phyloP scores from a whole-genome alignment of 805 yeast species.

The Phaffomyces opuntiae region DNA sequence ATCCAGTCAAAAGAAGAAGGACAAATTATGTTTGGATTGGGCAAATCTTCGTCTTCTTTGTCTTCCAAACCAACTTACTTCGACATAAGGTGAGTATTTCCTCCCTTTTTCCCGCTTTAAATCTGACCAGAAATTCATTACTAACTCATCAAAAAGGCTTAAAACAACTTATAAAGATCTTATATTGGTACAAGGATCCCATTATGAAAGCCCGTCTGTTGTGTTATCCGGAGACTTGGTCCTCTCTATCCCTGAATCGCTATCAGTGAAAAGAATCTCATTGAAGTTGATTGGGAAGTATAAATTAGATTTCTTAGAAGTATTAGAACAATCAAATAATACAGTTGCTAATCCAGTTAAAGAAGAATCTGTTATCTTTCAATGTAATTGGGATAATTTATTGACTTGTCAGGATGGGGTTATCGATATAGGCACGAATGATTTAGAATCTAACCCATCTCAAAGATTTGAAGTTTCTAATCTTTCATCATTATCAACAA shows the following conservation, averaged over 20 bases:
- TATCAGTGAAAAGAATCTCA: conserved; percentile 52
- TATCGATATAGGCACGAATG: conserved; percentile 15
- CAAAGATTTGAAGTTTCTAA: conserved; percentile 4
- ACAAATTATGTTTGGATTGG: conserved; percentile 19
- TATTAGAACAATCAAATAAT: conserved; percentile 31
- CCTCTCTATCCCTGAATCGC: conserved; percentile 61
- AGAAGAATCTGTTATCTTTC: conserved; percentile 56
- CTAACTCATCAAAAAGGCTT: conserved; percentile 13
- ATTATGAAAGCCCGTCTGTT: conserved; percentile 67
- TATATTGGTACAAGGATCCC: conserved; percentile 67
- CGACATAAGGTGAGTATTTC: conserved; percentile 21
- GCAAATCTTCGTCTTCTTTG: conserved; percentile 13
- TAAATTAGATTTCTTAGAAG: conserved; percentile 49
- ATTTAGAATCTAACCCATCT: conserved; percentile 6
- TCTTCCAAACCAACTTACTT: conserved; percentile 20
- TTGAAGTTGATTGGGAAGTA: conserved; percentile 59
- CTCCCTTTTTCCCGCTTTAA: neutral
- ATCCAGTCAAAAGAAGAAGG: neutral
- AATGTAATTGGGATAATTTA: conserved; percentile 66
- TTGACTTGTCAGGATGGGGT: conserved; percentile 26
- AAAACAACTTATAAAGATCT: conserved; percentile 47
- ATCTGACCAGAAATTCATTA: too few relatives aligned
- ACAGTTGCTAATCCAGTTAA: conserved; percentile 33
- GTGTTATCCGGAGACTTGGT: conserved; percentile 71
- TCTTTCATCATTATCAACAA: neutral